Evolutionary conservation across 2,329 filamentous ascomycete genomes (phyloP), one percentile per base, ranked within the genome.

Genomic region (Botryotinia convoluta): DNA sequence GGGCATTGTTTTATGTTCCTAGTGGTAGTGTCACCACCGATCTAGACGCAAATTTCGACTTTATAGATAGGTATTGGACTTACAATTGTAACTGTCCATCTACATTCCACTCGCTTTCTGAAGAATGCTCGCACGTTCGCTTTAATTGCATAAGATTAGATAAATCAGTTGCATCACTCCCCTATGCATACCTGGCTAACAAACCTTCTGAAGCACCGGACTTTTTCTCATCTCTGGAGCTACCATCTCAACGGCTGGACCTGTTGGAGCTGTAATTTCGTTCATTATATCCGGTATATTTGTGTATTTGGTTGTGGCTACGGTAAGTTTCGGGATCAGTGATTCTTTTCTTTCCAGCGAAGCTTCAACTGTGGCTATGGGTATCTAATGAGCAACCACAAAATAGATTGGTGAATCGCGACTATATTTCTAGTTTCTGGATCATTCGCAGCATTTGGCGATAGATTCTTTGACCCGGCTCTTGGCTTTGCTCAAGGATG

Each of bases 401-500:
- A 22, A 32, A 14, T 39, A 57, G 65, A 69, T 69, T 59, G 65
- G 65, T n/a, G 65, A 69, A 69, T 69, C 10, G 65, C 65, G 5
- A 69, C 48, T 14, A 57, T 69, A 37, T 69, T 69, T 57, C 65
- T 48, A 22, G 22, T 69, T 44, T 69, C 48, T 9, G 92, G 92
- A 7, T 89, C 90, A 0, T 93, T 94, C 77, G 89, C 90, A n/a
- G 88, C 87, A 16, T 86, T 93, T 51, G 90, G 90, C 0, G 89
- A 92, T 76, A 87, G 92, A 16, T 91, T 94, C 76, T 89, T 93
- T 48, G 91, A 93, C 79, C 89, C 89, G 78, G 90, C 90, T 0
- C 90, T 93, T 77, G 89, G 87, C 14, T 88, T 91, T 59, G 90
- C 90, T 1, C 86, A 93, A 0, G 91, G 91, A 8, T 79, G 81